These are phyloP conservation scores for Xylaria sp. DNA, from an alignment of 2,329 filamentous ascomycete genomes.

Conservation along the genomic window DNA sequence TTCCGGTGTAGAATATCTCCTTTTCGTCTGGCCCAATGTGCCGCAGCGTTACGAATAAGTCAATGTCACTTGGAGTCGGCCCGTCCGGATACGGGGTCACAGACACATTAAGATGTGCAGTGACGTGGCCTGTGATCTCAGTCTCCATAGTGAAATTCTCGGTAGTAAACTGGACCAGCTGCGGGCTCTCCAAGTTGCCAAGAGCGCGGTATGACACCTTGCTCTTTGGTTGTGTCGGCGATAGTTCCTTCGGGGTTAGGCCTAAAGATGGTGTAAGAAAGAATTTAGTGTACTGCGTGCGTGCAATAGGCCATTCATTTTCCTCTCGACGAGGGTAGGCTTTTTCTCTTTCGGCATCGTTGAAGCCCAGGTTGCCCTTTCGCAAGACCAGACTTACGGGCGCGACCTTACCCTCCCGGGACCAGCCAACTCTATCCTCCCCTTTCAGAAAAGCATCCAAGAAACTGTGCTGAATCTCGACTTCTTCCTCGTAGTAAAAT, in stretches of 20 bases:
- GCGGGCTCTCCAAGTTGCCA: conserved; percentile 58
- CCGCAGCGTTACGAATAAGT: conserved; percentile 67
- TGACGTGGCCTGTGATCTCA: conserved; percentile 72
- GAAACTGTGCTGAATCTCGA: conserved; percentile 70
- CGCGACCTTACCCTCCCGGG: conserved; percentile 59
- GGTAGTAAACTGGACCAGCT: conserved; percentile 63
- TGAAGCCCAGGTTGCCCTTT: conserved; percentile 70
- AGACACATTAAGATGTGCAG: conserved; percentile 68
- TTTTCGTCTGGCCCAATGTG: conserved; percentile 59
- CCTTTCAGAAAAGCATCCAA: conserved; percentile 74
- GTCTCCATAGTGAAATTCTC: conserved; percentile 64
- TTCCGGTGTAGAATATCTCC: conserved; percentile 69
- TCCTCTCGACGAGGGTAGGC: conserved; percentile 61
- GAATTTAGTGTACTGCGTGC: conserved; percentile 67
- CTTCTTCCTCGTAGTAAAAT: conserved; percentile 73
- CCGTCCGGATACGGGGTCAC: conserved; percentile 56
- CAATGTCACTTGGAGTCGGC: conserved; percentile 55
- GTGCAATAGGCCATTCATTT: conserved; percentile 68
- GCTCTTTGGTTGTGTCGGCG: no score
- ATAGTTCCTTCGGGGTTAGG: no score
- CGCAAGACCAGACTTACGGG: conserved; percentile 66
- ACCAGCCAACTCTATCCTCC: conserved; percentile 68
- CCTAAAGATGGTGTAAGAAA: conserved; percentile 65
- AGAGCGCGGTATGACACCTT: conserved; percentile 53
- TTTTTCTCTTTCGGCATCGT: conserved; percentile 66